Evolutionary conservation across 2,329 filamentous ascomycete genomes (phyloP), one percentile per base, ranked within the genome.

Genomic region (Paramyrothecium roridum): DNA sequence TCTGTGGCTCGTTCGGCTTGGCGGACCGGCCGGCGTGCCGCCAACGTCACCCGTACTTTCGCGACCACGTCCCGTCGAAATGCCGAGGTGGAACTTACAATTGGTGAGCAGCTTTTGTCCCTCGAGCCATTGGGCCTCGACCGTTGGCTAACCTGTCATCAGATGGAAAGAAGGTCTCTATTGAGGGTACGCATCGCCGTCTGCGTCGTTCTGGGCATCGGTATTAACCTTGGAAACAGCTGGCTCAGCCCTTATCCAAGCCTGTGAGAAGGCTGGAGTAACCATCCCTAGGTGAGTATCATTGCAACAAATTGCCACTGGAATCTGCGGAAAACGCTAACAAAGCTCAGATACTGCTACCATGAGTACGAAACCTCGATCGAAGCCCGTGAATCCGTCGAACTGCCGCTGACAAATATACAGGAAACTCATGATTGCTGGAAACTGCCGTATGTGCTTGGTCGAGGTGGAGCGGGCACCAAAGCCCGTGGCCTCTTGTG

Each of bases 361-460:
- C 93, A 97, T 84, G 93, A 98, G 89, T 91, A 85, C 78, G 85
- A 79, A 65, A 57, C 59, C 58, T 55, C 61, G 59, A 62, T 46
- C 56, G 47, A 59, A 52, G 54, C 56, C 53, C 65, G 26, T 30
- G 6, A 30, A 30, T 10, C 33, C 19, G 16, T 12, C 30, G 49
- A 30, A n/a, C 4, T 40, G 26, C 23, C 30, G 49, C 79, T 82
- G 68, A 82, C 71, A 69, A 71, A 65, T 55, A 65, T 65, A 54
- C 69, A 93, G 90, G 74, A 98, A 99, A 80, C 84, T 99, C 65
- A 92, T 96, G 88, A 96, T 99, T 82, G 95, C 95, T 69, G 95
- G 95, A 76, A 99, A 98, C 79, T 99, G 95, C 76, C 92, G 95
- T 80, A 99, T 99, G 95, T 99, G 95, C 78, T 80, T 99, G 70